These are phyloP conservation scores for Lichtheimia ornata DNA, from an alignment of 371 early-diverging fungal species.

Conservation along the genomic window DNA sequence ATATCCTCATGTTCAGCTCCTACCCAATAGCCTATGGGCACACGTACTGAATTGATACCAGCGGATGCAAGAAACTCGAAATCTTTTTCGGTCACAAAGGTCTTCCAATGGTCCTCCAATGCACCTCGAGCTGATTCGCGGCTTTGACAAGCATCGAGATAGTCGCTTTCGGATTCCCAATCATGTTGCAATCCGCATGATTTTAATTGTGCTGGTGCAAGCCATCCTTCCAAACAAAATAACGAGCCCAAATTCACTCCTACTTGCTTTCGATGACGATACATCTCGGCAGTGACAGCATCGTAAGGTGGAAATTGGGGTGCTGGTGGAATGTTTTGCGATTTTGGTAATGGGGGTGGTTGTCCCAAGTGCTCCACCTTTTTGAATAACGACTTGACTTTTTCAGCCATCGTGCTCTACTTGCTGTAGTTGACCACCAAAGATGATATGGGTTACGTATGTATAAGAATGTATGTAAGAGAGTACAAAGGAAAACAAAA, in stretches of 20 bases:
- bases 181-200: constrained; percentile 32
- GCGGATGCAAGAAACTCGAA: constrained; percentile 49
- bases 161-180: constrained; percentile 35
- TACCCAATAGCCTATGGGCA: constrained; percentile 74
- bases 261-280: constrained; percentile 29
- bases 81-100: constrained; percentile 63
- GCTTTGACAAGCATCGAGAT: constrained; percentile 46
- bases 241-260: constrained; percentile 70
- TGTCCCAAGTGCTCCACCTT: constrained; percentile 12
- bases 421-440: too few species aligned
- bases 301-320: constrained; percentile 26
- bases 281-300: constrained; percentile 19
- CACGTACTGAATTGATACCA: constrained; percentile 67
- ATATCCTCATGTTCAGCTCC: constrained; percentile 22
- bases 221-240: constrained; percentile 65
- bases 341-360: constrained; percentile 7
- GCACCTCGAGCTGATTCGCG: constrained; percentile 36
- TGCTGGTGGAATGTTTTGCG: constrained; percentile 13
- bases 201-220: constrained; percentile 35
- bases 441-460: too few species aligned
- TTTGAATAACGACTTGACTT: constrained; percentile 17
- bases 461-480: too few species aligned
- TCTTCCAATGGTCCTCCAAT: constrained; percentile 56
- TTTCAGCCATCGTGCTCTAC: not conserved
- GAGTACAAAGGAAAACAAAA: too few species aligned